phyloP scores from a whole-genome alignment of 495 filamentous ascomycete genomes.

The Aspergillus hancockii region DNA sequence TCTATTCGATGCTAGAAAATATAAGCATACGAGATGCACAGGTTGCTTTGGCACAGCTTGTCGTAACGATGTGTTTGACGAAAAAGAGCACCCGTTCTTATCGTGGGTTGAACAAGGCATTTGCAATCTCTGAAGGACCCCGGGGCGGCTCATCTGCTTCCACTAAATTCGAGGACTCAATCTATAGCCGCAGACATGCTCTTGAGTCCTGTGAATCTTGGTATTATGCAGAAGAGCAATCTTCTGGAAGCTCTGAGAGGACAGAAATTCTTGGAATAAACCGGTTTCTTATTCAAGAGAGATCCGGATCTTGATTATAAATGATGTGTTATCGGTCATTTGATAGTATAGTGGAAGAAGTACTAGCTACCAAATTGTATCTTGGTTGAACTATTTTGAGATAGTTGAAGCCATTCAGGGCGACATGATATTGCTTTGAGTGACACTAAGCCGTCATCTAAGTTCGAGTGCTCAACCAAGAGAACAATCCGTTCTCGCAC shows the following conservation, averaged over 20 bases:
- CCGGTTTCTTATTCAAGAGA: too few relatives aligned
- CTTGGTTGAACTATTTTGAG: too few relatives aligned
- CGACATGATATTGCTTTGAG: too few relatives aligned
- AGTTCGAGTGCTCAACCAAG: too few relatives aligned
- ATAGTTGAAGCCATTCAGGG: too few relatives aligned
- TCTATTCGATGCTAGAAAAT: constrained; percentile 81
- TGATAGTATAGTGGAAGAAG: too few relatives aligned
- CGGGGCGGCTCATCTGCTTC: constrained; percentile 87
- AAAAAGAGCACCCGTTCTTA: constrained; percentile 88
- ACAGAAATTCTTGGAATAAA: constrained; percentile 75
- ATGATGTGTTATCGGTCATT: too few relatives aligned
- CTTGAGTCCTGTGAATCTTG: constrained; percentile 89
- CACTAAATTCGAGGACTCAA: constrained; percentile 85
- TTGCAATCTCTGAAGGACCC: constrained; percentile 73
- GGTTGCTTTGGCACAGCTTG: constrained; percentile 82
- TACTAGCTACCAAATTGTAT: too few relatives aligned
- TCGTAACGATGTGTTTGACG: constrained; percentile 77
- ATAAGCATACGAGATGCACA: constrained; percentile 92
- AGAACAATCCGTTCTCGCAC: too few relatives aligned
- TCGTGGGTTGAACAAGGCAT: constrained; percentile 75
- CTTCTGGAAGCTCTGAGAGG: constrained; percentile 71
- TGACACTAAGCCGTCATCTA: too few relatives aligned
- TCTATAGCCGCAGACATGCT: constrained; percentile 88
- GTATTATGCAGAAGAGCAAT: constrained; percentile 87
- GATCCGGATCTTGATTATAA: too few relatives aligned